Evolutionary conservation across 2,329 filamentous ascomycete genomes (phyloP).

Genomic region (Pseudopithomyces maydicus): DNA sequence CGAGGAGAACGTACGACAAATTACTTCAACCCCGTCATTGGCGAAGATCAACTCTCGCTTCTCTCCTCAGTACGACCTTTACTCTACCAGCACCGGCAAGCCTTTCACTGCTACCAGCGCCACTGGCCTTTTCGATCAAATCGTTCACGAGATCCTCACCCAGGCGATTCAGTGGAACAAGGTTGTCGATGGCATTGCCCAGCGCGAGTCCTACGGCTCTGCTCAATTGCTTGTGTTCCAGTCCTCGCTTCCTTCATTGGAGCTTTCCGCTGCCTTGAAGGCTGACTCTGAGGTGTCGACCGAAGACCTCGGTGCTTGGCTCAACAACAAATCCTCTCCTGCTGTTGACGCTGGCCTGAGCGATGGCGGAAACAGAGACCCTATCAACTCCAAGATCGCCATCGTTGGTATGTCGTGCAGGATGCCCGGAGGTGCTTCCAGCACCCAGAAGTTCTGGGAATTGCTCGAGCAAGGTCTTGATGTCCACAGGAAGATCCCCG

Average conservation of each 20-base stretch:
- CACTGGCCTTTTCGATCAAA: not conserved
- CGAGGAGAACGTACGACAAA: not conserved
- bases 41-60: not conserved
- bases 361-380: not conserved
- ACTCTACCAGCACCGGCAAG: conserved; percentile 1
- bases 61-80: not conserved
- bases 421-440: conserved; percentile 19
- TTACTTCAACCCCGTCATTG: not conserved
- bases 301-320: not conserved
- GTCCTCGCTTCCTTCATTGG: not conserved
- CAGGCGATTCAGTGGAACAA: not conserved
- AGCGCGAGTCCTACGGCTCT: not conserved
- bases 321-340: not conserved
- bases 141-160: not conserved
- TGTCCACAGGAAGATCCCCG: not conserved
- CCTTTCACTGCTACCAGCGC: not conserved
- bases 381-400: conserved; percentile 13
- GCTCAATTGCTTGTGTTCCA: not conserved
- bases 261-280: not conserved
- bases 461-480: conserved; percentile 39
- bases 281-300: not conserved
- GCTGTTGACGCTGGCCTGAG: no score
- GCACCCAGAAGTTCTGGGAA: conserved; percentile 43
- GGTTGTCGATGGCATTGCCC: not conserved
- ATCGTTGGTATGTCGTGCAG: conserved; percentile 31